Base-by-base conservation (phyloP, 2,329 filamentous ascomycete genomes). In the Annulohypoxylon truncatum region DNA sequence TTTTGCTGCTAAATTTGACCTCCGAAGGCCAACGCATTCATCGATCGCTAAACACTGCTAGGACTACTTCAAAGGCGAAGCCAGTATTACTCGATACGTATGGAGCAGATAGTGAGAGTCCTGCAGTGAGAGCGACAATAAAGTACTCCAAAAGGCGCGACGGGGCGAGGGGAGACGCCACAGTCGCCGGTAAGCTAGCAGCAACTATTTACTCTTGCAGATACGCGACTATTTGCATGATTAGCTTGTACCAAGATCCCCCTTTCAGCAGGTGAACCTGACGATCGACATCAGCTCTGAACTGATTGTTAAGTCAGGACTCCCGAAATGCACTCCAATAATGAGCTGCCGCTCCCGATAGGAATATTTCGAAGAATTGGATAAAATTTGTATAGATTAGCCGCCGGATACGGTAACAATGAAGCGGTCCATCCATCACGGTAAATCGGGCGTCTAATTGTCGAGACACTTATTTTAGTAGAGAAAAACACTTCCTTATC, bases 1-100 rank as follows among this genome's bases (percentile, higher is more conserved):
- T 68, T 61, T 61, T 63, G 52, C 47, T 64, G 35, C 63, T 69
- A 69, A 55, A 48, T 54, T 53, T 63, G 58, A 63, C 61, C 20
- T 61, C 28, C 33, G 24, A 44, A 29, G 22, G 53, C 51, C 56
- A 56, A 60, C 61, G 35, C 65, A 68, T 65, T 24, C 53, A 54
- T 46, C 31, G 40, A 26, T 26, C 44, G 40, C 55, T 42, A 61
- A 46, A 53, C 24, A 38, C 12, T 48, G 24, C 18, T 31, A 29
- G 12, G 10, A 12, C 22, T 46, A 9, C 22, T 57, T 54, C 33
- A 42, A 28, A 40, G 15, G 33, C 28, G 38, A 46, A n/a, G 5
- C 24, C 31, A 54, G 35, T 55, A 51, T 50, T 50, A 67, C n/a
- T 65, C 20, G 10, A n/a, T 24, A 40, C 55, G 29, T 15, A 26